These are phyloP conservation scores for Glarea lozoyensis DNA, from an alignment of 495 filamentous ascomycete genomes.

Conservation along the genomic window DNA sequence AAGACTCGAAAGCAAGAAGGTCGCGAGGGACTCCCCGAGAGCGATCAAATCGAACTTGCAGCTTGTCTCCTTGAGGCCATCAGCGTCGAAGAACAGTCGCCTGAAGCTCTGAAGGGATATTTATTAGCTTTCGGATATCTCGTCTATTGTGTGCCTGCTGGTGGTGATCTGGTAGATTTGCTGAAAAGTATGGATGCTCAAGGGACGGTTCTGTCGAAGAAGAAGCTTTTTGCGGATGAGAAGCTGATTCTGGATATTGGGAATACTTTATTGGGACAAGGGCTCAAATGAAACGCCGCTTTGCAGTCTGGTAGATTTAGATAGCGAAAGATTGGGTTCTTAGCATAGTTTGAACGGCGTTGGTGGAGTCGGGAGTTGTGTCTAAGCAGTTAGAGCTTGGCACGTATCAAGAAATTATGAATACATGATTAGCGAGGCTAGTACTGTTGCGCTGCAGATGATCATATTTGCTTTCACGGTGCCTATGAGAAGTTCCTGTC, in stretches of 20 bases:
- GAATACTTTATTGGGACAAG: constrained; percentile 33
- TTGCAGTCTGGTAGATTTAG: too few species aligned
- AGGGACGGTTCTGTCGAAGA: constrained; percentile 47
- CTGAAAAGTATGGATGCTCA: constrained; percentile 61
- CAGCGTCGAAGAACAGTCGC: constrained; percentile 51
- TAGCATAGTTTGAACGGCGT: too few species aligned
- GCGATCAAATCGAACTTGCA: constrained; percentile 66
- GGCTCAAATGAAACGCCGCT: constrained; percentile 23
- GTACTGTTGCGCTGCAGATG: too few species aligned
- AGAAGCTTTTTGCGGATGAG: constrained; percentile 42
- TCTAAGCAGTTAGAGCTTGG: too few species aligned
- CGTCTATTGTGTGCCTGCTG: constrained; percentile 56
- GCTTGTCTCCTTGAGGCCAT: constrained; percentile 73
- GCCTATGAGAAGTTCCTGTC: too few species aligned
- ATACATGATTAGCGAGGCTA: too few species aligned
- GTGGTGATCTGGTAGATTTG: constrained; percentile 68
- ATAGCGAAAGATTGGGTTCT: too few species aligned
- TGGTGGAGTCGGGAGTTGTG: too few species aligned
- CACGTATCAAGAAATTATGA: too few species aligned
- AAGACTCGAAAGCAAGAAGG: constrained; percentile 47
- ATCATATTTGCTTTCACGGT: too few species aligned
- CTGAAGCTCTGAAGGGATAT: constrained; percentile 64
- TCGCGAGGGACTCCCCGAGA: constrained; percentile 53
- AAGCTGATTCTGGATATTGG: constrained; percentile 52
- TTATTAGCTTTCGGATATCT: constrained; percentile 64